A percentile compares a stretch with the other conserved stretches of the same genome.
Evolutionary conservation across 192 early-diverging fungal species (phyloP).

Genomic region (Backusella australiensis): DNA sequence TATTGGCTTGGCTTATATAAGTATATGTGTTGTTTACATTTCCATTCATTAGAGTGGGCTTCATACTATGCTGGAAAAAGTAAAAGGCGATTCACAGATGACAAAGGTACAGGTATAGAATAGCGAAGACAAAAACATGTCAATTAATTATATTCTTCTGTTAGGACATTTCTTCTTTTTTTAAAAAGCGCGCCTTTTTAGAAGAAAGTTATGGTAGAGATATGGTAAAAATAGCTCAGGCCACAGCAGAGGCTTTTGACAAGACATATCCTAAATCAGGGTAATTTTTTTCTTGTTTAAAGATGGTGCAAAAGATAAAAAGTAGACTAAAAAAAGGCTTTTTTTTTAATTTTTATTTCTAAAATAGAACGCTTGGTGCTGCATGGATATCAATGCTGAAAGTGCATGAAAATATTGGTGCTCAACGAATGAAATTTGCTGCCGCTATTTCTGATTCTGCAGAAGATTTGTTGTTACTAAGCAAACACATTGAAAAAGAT

Average conservation of each 20-base stretch:
- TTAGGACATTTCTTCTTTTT: constrained; percentile 72
- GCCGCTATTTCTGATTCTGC: constrained; percentile 67
- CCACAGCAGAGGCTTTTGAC: constrained; percentile 58
- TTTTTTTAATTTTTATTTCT: not conserved
- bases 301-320: not conserved
- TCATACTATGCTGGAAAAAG: constrained; percentile 60
- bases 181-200: constrained; percentile 87
- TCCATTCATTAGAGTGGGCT: constrained; percentile 59
- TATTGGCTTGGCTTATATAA: not conserved
- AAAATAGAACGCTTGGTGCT: constrained; percentile 56
- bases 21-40: not conserved
- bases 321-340: not conserved
- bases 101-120: constrained; percentile 54
- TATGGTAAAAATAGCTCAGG: constrained; percentile 75
- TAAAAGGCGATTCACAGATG: constrained; percentile 63
- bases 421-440: constrained; percentile 77
- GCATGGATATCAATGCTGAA: constrained; percentile 73
- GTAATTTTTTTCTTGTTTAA: constrained; percentile 27
- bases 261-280: constrained; percentile 55
- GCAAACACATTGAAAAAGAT: constrained; percentile 76
- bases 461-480: constrained; percentile 72
- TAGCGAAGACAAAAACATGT: not conserved
- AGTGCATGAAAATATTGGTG: constrained; percentile 82
- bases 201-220: constrained; percentile 89
- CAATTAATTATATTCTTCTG: not conserved